Base-by-base conservation (phyloP, 495 filamentous ascomycete species). In the Annulohypoxylon moriforme region DNA sequence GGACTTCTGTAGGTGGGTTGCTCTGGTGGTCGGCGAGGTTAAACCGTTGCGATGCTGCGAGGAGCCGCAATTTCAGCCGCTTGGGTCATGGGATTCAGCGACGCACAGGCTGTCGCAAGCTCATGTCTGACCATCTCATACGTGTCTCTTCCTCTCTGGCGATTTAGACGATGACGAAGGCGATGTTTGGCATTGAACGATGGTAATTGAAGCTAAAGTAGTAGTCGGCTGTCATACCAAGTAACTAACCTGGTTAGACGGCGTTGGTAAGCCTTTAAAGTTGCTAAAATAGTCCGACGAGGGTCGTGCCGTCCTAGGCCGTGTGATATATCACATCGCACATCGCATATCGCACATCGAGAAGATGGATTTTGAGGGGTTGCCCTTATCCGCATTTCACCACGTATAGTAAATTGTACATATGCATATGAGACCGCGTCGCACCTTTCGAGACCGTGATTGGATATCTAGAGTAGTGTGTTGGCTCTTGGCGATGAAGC, bases 301-400 rank as follows among this genome's bases (percentile, higher is more conserved):
- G 36, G 36, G 13, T n/a, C 11, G 20, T n/a, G 33, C 60, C 34
- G 59, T 29, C 3, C 27, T 29, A 29, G 27, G 27, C 16, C 53
- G 53, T 59, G 16, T 70, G 67, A 70, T 64, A 31, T 64, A 60
- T 70, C 67, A 69, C 44, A 64, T 70, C 7, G 62, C 42, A 40
- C 20, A 58, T 61, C 57, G n/a, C n/a, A n/a, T n/a, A n/a, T n/a
- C n/a, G n/a, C n/a, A n/a, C n/a, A n/a, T n/a, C 18, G 2, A 27
- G 3, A 53, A 52, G 25, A n/a, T 31, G 49, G 27, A 18, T 56
- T 58, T 50, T 36, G 22, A 59, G 18, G 42, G 42, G 14, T 27
- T 11, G n/a, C 40, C 36, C 14, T 42, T 25, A 68, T 49, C 36
- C 66, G 66, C 47, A 68, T 10, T 59, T 61, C 44, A 50, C 49